phyloP scores from a whole-genome alignment of 495 filamentous ascomycete species.

The Podospora conica region DNA sequence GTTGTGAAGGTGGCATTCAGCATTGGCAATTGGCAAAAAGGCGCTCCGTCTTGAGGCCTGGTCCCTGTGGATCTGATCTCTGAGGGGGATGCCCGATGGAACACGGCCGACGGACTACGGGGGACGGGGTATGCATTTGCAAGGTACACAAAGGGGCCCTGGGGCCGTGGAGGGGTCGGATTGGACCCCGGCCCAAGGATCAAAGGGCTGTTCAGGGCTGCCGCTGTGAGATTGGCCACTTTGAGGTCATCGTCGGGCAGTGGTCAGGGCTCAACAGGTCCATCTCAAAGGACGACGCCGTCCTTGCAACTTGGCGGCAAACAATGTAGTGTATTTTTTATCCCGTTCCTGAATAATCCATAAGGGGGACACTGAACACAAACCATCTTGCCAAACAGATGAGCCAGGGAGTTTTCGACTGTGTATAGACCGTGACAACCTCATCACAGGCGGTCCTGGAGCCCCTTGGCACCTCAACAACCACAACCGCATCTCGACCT shows the following conservation, averaged over 20 bases:
- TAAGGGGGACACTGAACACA: too few species aligned
- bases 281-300: slow-evolving; percentile 45
- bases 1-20: background rate
- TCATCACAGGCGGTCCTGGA: too few species aligned
- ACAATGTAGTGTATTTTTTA: background rate
- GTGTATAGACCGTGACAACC: too few species aligned
- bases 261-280: background rate
- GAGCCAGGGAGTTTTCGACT: too few species aligned
- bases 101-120: slow-evolving; percentile 1
- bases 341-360: too few species aligned
- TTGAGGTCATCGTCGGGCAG: slow-evolving; percentile 10
- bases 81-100: background rate
- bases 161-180: slow-evolving; percentile 2
- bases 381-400: too few species aligned
- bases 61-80: slow-evolving; percentile 13
- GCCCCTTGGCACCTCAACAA: too few species aligned
- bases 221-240: slow-evolving; percentile 12
- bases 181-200: background rate
- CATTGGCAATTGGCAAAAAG: background rate
- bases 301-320: background rate
- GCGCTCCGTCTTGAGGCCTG: background rate
- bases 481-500: too few species aligned
- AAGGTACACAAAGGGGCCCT: slow-evolving; percentile 4
- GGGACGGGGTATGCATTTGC: slow-evolving; percentile 5
- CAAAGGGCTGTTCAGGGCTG: slow-evolving; percentile 1